These are phyloP conservation scores for Coemansia sp. DNA, from an alignment of 192 early-diverging fungal species.

Conservation along the genomic window DNA sequence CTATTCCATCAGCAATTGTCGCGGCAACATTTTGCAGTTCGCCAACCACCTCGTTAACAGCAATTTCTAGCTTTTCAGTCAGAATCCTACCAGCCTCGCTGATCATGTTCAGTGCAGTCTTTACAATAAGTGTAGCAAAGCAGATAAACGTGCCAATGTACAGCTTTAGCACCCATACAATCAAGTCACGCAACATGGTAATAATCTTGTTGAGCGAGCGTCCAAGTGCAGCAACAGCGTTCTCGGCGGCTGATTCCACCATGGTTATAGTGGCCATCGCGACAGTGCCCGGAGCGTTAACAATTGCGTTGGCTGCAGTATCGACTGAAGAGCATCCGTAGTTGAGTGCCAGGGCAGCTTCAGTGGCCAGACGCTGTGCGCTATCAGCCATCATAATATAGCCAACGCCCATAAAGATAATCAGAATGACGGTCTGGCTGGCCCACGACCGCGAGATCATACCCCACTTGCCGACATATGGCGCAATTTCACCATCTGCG, in stretches of 20 bases:
- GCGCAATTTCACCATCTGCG: conserved; percentile 4
- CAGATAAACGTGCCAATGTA: conserved; percentile 47
- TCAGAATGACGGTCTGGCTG: conserved; percentile 32
- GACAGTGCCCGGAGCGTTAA: conserved; percentile 28
- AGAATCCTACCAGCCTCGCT: conserved; percentile 22
- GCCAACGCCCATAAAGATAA: conserved; percentile 28
- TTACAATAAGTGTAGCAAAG: conserved; percentile 44
- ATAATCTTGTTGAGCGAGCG: conserved; percentile 23
- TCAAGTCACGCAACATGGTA: conserved; percentile 23
- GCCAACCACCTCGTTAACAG: conserved; percentile 24
- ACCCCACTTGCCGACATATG: conserved; percentile 42
- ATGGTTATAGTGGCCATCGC: conserved; percentile 24
- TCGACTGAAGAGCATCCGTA: conserved; percentile 20
- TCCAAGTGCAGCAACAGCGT: conserved; percentile 12
- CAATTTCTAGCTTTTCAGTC: conserved; percentile 27
- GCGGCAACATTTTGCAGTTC: conserved; percentile 28
- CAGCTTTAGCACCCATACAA: conserved; percentile 34
- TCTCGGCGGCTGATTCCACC: conserved; percentile 11
- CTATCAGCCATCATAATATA: conserved; percentile 19
- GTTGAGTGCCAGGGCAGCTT: not conserved
- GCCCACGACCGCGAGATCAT: conserved; percentile 37
- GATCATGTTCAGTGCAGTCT: conserved; percentile 27
- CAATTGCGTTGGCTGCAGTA: conserved; percentile 14
- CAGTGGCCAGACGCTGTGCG: conserved; percentile 13
- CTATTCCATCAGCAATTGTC: conserved; percentile 8